Base-by-base conservation (phyloP, 2,329 filamentous ascomycete species). In the Lojkania enalia region DNA sequence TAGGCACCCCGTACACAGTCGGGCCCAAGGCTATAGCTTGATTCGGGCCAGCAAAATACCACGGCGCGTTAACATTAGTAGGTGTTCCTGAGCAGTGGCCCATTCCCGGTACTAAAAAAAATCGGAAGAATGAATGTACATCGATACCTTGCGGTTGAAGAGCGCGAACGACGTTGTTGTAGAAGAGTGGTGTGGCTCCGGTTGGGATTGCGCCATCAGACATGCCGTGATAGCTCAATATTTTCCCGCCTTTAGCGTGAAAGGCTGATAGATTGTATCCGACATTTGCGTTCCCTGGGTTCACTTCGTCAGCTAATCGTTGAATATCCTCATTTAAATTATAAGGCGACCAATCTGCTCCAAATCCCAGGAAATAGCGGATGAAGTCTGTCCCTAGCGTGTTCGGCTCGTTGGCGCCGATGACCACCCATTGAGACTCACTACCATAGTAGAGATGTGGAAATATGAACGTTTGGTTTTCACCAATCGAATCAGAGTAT, bases 271-370 rank as follows among this genome's bases (percentile, higher is more conserved):
- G 58, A 51, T 80, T 75, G 42, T 72, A 76, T 7, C 73, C 68
- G 1, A 77, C 78, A 3, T 74, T 75, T 5, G 77, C 74, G 40
- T 77, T 71, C 30, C 75, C 77, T 0, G 78, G 77, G 48, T 80
- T 57, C 13, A 67, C 32, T 3, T 42, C 20, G 36, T 74, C 70
- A 13, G 72, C 69, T 54, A 73, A 58, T 16, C 66, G 51, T 27
- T 74, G 60, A 23, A 71, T 71, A 2, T 54, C 53, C 51, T 71
- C 70, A 42, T 69, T 69, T 51, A 71, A 73, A 33, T 69, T 48
- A 32, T 64, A 57, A 46, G 62, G 72, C 25, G 62, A 51, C 70
- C 72, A 77, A 29, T 57, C 49, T 2, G 69, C 53, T 21, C 72
- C 67, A 58, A 44, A 56, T 5, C 64, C 57, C 2, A 76, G 50